Conservation (phyloP, 345 rosid genomes). For the Carallia pectinifolia region DNA sequence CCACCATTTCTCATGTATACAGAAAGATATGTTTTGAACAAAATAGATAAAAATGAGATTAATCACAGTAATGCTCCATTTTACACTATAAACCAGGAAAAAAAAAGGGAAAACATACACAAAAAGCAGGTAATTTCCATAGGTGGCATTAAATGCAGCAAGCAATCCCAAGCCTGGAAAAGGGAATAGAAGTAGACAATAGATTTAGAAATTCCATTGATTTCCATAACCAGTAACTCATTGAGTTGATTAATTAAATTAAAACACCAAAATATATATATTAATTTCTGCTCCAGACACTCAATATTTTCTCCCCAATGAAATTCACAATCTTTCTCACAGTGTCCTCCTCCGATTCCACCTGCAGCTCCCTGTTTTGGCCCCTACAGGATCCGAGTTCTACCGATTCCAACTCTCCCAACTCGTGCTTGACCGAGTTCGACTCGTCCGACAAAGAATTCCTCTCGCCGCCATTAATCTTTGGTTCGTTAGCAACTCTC, state of each 20-base stretch:
- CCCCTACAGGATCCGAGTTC: background rate
- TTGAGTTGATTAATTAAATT: no score
- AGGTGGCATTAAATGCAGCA: no score
- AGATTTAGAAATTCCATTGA: background rate
- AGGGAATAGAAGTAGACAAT: background rate
- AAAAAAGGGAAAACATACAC: no score
- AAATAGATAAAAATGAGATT: no score
- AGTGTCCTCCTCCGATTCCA: slow-evolving; percentile 28
- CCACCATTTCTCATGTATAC: no score
- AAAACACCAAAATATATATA: background rate
- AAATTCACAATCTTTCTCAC: slow-evolving; percentile 34
- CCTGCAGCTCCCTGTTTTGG: background rate
- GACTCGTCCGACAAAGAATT: slow-evolving; percentile 1
- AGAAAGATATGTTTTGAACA: no score
- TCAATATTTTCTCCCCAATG: slow-evolving; percentile 38
- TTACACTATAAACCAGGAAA: no score
- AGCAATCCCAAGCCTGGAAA: background rate
- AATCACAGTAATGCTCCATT: no score
- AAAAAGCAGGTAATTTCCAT: no score
- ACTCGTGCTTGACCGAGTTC: background rate
- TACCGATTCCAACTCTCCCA: slow-evolving; percentile 4
- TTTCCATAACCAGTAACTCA: no score
- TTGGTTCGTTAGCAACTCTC: slow-evolving; percentile 9
- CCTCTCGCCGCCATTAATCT: background rate
- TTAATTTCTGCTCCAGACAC: slow-evolving; percentile 13